Conservation (phyloP, 495 filamentous ascomycete genomes). For the Penicillium taxi region DNA sequence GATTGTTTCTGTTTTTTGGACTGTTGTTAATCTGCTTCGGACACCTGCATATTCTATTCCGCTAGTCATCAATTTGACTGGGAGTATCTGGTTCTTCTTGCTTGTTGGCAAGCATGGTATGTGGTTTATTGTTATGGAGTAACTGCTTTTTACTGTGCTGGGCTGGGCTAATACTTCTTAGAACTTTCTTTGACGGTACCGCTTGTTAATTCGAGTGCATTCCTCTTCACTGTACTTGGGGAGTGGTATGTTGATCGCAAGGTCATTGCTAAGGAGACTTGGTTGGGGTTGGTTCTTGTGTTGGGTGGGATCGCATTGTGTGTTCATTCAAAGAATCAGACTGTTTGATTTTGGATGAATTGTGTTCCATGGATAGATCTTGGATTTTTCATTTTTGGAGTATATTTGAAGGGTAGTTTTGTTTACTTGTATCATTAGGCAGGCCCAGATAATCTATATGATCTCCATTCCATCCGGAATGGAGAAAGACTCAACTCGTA, state of each 20-base stretch:
- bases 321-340: constrained; percentile 53
- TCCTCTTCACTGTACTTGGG: constrained; percentile 87
- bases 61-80: constrained; percentile 81
- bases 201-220: constrained; percentile 88
- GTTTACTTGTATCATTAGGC: too few species aligned
- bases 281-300: constrained; percentile 78
- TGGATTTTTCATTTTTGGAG: too few species aligned
- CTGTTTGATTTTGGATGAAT: constrained; percentile 3
- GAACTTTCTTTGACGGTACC: constrained; percentile 91
- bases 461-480: too few species aligned
- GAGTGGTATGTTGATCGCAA: constrained; percentile 95
- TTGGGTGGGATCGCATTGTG: constrained; percentile 80
- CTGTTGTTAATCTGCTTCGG: constrained; percentile 66
- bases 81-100: constrained; percentile 95
- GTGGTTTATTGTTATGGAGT: constrained; percentile 30
- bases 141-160: constrained; percentile 1
- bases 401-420: too few species aligned
- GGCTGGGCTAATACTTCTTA: constrained; percentile 18
- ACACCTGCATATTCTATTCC: constrained; percentile 81
- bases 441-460: too few species aligned
- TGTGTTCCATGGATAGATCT: too few species aligned
- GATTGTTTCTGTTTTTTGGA: constrained; percentile 53
- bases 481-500: constrained; percentile 11
- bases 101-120: constrained; percentile 85
- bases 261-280: constrained; percentile 79